A percentile compares a stretch with the other conserved stretches of the same genome.
phyloP scores from a whole-genome alignment of 2,329 filamentous ascomycete species.

The Aspergillus sergii region DNA sequence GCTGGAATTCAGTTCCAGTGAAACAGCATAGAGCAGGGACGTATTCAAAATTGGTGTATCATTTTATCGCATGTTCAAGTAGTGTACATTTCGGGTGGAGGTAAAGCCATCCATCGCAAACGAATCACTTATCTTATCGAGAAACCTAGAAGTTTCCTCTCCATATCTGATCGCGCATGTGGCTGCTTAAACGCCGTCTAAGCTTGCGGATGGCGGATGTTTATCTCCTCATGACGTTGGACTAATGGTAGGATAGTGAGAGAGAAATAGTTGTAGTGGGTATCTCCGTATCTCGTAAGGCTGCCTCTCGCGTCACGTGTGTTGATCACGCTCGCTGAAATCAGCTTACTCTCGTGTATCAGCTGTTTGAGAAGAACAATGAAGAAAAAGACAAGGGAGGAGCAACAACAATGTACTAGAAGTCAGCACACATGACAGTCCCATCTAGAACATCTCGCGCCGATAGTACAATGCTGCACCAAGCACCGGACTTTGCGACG shows the following conservation, averaged over 20 bases:
- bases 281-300: neutral
- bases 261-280: neutral
- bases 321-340: neutral
- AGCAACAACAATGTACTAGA: no score
- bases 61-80: neutral
- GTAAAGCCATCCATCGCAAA: neutral
- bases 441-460: no score
- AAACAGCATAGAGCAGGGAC: neutral
- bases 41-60: neutral
- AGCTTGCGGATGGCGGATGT: neutral
- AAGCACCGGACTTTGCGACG: neutral
- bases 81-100: neutral
- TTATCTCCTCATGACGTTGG: neutral
- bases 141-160: neutral
- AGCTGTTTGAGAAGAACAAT: no score
- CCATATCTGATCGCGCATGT: neutral
- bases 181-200: neutral
- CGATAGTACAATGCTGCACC: no score
- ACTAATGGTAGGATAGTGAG: neutral
- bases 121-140: neutral
- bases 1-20: neutral
- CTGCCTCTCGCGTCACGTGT: neutral
- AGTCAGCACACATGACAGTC: no score
- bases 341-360: constrained; percentile 1
- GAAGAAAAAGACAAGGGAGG: no score